A percentile compares a stretch with the other conserved stretches of the same genome.
phyloP scores from a whole-genome alignment of 257 asterid species.

The Buddleja alternifolia region DNA sequence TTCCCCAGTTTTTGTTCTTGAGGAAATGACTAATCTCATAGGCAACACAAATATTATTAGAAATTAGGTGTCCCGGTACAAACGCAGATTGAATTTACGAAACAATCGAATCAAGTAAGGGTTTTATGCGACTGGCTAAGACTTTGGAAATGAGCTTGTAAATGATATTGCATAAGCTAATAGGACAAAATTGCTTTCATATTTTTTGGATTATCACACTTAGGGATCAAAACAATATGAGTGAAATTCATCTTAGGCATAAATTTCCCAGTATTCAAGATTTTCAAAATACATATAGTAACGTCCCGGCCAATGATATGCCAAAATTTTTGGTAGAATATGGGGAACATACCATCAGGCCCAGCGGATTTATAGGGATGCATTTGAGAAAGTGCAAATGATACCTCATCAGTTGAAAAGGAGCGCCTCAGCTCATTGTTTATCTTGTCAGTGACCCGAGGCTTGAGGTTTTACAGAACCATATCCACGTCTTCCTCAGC shows the following conservation, averaged over 20 bases:
- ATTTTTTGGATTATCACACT: too few relatives aligned
- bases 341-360: not conserved
- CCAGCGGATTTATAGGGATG: not conserved
- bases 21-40: too few relatives aligned
- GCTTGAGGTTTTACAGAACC: too few relatives aligned
- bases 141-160: not conserved
- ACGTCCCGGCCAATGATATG: not conserved
- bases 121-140: too few relatives aligned
- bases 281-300: not conserved
- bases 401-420: not conserved
- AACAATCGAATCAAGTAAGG: too few relatives aligned
- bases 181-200: not conserved
- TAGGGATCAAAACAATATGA: not conserved
- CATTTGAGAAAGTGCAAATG: not conserved
- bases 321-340: not conserved
- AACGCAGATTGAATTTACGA: not conserved
- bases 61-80: too few relatives aligned
- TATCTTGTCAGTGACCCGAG: too few relatives aligned
- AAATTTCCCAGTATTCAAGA: too few relatives aligned
- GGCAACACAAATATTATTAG: too few relatives aligned
- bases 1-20: too few relatives aligned
- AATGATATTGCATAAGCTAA: not conserved
- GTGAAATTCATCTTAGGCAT: not conserved
- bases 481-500: too few relatives aligned
- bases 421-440: too few relatives aligned